Conservation (phyloP, 2,329 filamentous ascomycete species). For the Ascochyta pisi region DNA sequence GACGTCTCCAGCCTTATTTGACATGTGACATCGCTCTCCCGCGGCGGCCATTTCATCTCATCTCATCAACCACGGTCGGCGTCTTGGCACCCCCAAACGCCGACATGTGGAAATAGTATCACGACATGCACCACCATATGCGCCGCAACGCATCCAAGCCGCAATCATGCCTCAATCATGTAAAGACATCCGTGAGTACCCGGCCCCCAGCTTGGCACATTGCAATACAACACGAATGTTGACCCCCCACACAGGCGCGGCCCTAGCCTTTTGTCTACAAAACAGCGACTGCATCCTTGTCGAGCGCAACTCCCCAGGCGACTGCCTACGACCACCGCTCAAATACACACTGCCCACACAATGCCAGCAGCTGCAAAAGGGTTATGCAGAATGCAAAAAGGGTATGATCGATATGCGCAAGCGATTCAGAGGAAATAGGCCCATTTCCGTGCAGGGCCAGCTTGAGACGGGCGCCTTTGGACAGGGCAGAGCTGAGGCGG, state of each 20-base stretch:
- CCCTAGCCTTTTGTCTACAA: conserved; percentile 92
- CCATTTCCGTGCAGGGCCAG: conserved; percentile 61
- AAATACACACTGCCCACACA: conserved; percentile 80
- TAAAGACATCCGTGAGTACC: conserved; percentile 84
- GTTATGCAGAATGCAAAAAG: conserved; percentile 93
- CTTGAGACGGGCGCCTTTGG: conserved; percentile 44
- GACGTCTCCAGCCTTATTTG: conserved; percentile 13
- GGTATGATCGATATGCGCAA: conserved; percentile 99
- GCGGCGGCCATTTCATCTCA: not conserved
- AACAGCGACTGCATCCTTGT: conserved; percentile 97
- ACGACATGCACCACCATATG: not conserved
- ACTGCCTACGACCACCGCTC: conserved; percentile 86
- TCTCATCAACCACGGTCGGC: conserved; percentile 1
- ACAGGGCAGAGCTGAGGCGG: conserved; percentile 34
- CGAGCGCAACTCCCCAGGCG: conserved; percentile 81
- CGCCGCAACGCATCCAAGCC: conserved; percentile 6
- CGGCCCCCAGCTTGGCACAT: too few species aligned
- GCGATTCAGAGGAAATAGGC: conserved; percentile 92
- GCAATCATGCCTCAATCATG: conserved; percentile 86
- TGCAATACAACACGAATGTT: not conserved
- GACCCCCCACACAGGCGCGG: conserved; percentile 68
- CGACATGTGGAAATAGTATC: conserved; percentile 7
- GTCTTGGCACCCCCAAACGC: conserved; percentile 17
- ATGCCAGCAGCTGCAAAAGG: conserved; percentile 90
- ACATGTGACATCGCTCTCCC: conserved; percentile 30